Conservation (phyloP, 2,329 filamentous ascomycete genomes). For the Fusarium globosum region DNA sequence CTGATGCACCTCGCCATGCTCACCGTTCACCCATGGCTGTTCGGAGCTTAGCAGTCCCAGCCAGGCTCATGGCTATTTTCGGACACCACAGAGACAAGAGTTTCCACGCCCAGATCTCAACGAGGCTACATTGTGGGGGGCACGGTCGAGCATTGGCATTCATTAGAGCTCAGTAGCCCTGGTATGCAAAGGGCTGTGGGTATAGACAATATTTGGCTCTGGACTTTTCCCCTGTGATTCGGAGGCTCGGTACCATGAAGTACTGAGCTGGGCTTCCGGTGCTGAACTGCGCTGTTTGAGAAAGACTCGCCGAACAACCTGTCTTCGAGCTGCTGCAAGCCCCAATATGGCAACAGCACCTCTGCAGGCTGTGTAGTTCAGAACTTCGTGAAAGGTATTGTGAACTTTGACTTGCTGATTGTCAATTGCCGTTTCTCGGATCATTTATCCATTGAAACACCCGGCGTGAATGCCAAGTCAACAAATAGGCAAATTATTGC, state of each 20-base stretch:
- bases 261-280: background rate
- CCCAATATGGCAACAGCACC: background rate
- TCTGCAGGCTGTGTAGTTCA: background rate
- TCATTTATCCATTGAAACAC: background rate
- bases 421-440: background rate
- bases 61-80: background rate
- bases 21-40: background rate
- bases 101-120: background rate
- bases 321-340: background rate
- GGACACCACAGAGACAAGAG: background rate
- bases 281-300: too few relatives aligned
- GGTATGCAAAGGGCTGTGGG: background rate
- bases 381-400: background rate
- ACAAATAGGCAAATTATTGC: constrained; percentile 1
- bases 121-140: background rate
- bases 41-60: background rate
- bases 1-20: background rate
- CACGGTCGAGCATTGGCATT: background rate
- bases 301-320: background rate
- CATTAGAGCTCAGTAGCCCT: background rate
- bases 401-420: background rate
- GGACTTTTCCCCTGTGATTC: too few relatives aligned
- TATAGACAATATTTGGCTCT: background rate
- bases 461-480: constrained; percentile 9
- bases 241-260: background rate